Base-by-base conservation (phyloP, 768 basidiomycete genomes). In the Mycena pura region DNA sequence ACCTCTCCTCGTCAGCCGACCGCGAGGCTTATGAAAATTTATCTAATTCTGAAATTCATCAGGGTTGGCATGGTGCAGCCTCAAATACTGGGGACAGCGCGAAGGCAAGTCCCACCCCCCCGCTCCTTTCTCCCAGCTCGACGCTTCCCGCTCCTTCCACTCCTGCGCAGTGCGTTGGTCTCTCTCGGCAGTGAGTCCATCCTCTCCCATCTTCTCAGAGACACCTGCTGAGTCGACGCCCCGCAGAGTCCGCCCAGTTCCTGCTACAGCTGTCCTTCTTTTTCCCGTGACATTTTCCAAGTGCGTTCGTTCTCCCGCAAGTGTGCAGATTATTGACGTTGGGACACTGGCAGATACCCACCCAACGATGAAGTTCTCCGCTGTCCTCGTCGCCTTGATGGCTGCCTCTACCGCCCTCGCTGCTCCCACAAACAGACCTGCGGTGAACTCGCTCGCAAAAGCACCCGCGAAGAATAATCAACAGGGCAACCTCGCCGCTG, bases 141-240 rank as follows among this genome's bases (percentile, higher is more conserved):
- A 55, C 60, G 52, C 53, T 61, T 43, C 39, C 31, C 40, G 48
- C 52, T 57, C 58, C 58, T 60, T 60, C 60, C 60, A 61, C 60
- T 59, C 58, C 60, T 56, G 55, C 60, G 60, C 60, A 56, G 60
- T 62, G 60, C 60, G 60, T 62, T 19, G 60, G 60, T 51, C 27
- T 24, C 47, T 44, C 44, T 34, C 32, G 59, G 53, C 60, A 44
- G 53, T 62, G 17, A 32, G 60, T 55, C 3, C 22, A 5, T 17
- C n/a, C 22, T 40, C 40, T 17, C n/a, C 25, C 25, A 15, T 31
- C 7, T 3, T 32, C 25, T 22, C 19, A 27, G 10, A 7, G n/a
- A 24, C 15, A 14, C 10, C 44, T 48, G 14, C 45, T 31, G 17
- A 10, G 14, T 46, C 48, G 17, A 52, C 34, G 27, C 31, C 3